phyloP scores from a whole-genome alignment of 371 early-diverging fungal genomes.

The Dichotomocladium elegans region DNA sequence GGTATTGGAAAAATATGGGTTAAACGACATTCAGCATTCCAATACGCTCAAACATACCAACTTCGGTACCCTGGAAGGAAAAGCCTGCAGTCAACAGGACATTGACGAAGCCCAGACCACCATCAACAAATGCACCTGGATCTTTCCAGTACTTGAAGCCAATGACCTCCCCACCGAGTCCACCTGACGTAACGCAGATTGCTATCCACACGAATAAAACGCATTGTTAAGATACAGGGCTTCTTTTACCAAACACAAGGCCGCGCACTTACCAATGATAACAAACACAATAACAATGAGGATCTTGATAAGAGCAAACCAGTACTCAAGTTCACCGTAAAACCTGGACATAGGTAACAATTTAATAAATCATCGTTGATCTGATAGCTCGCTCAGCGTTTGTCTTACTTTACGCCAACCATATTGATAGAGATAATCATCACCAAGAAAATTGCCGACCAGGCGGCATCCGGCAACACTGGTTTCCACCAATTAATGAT shows the following conservation, averaged over 20 bases:
- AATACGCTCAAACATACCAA: slow-evolving; percentile 26
- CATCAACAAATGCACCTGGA: slow-evolving; percentile 74
- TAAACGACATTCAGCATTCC: background rate
- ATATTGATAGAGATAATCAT: slow-evolving; percentile 57
- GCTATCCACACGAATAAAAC: no score
- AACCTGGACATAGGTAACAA: slow-evolving; percentile 25
- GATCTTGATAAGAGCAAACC: slow-evolving; percentile 70
- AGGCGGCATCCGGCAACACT: slow-evolving; percentile 48
- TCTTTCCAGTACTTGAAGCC: slow-evolving; percentile 65
- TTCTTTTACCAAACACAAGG: no score
- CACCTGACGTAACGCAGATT: slow-evolving; percentile 65
- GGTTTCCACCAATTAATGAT: slow-evolving; percentile 75
- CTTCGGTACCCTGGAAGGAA: slow-evolving; percentile 80
- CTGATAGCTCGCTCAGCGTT: background rate
- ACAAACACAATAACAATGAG: slow-evolving; percentile 66
- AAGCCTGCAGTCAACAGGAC: slow-evolving; percentile 75
- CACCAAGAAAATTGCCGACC: slow-evolving; percentile 55
- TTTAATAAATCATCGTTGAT: background rate
- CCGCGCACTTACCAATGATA: slow-evolving; percentile 49
- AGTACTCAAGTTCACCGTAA: slow-evolving; percentile 72
- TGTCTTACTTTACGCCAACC: slow-evolving; percentile 43
- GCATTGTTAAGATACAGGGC: no score
- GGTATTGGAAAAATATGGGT: slow-evolving; percentile 10
- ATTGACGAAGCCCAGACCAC: slow-evolving; percentile 64
- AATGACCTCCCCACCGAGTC: slow-evolving; percentile 50